A percentile compares a stretch with the other conserved stretches of the same genome.
phyloP scores from a whole-genome alignment of 352 stramenopile species.

The Phytopythium cucurbitacearum region DNA sequence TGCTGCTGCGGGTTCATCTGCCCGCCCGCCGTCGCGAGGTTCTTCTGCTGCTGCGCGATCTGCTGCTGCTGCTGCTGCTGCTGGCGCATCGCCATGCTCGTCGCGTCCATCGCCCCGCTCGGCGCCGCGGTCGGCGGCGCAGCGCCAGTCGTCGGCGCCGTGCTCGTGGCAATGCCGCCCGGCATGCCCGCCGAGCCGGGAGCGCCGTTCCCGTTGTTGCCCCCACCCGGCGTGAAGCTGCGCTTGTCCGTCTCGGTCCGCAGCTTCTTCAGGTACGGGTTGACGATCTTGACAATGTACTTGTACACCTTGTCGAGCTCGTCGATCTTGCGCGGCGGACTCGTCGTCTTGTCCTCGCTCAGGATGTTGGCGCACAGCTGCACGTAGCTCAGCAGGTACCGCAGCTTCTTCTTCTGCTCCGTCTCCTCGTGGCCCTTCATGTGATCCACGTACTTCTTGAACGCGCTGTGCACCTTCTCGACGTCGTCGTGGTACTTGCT shows the following conservation, averaged over 20 bases:
- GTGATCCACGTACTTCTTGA: slow-evolving; percentile 87
- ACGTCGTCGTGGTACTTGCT: slow-evolving; percentile 79
- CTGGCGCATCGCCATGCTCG: slow-evolving; percentile 20
- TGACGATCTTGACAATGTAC: slow-evolving; percentile 88
- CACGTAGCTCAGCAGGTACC: slow-evolving; percentile 80
- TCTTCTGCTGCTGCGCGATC: slow-evolving; percentile 25
- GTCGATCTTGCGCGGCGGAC: slow-evolving; percentile 69
- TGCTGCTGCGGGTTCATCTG: slow-evolving; percentile 10
- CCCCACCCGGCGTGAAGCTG: slow-evolving; percentile 23
- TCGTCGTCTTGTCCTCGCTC: slow-evolving; percentile 70
- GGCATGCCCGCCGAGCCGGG: not conserved
- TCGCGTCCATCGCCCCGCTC: slow-evolving; percentile 15
- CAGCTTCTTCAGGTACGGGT: slow-evolving; percentile 84
- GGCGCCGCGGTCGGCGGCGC: slow-evolving; percentile 9
- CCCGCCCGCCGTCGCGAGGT: not conserved
- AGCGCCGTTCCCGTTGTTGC: slow-evolving; percentile 8
- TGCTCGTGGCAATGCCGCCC: slow-evolving; percentile 1
- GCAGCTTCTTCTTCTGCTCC: slow-evolving; percentile 84
- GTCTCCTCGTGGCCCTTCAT: slow-evolving; percentile 85
- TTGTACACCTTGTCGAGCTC: slow-evolving; percentile 88
- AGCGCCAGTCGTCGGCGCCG: slow-evolving; percentile 12
- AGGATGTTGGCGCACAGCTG: slow-evolving; percentile 75
- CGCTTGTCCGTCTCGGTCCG: slow-evolving; percentile 75
- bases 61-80: slow-evolving; percentile 27
- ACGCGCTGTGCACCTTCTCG: slow-evolving; percentile 82